A percentile compares a stretch with the other conserved stretches of the same genome.
These are phyloP conservation scores for Mangifera indica DNA, from an alignment of 345 rosid species.

Conservation along the genomic window DNA sequence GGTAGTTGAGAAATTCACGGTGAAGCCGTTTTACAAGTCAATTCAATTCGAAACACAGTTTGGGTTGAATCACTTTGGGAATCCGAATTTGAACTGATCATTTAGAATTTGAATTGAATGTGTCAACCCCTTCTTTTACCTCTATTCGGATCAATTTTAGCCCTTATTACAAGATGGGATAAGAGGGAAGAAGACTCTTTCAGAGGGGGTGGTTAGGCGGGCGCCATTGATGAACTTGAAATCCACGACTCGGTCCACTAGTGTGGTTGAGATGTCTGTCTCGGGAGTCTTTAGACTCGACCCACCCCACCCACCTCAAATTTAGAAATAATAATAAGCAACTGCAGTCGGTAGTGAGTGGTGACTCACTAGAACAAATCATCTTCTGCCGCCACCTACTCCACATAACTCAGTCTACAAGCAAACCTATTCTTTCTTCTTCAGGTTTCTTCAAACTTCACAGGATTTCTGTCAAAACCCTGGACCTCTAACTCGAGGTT, in stretches of 20 bases:
- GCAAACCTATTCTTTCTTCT: background rate
- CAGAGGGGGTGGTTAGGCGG: background rate
- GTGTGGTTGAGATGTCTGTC: conserved; percentile 6
- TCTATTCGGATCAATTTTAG: too few species aligned
- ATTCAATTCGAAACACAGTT: too few species aligned
- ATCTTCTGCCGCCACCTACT: background rate
- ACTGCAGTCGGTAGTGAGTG: background rate
- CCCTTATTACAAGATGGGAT: too few species aligned
- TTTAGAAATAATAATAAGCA: background rate
- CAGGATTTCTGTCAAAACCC: background rate
- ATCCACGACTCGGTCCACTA: background rate
- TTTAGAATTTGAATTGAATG: too few species aligned
- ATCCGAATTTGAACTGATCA: too few species aligned
- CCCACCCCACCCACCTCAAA: background rate
- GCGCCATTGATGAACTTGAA: conserved; percentile 11
- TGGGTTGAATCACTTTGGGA: too few species aligned
- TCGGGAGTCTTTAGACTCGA: background rate
- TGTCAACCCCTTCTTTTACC: too few species aligned
- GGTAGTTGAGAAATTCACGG: conserved; percentile 7
- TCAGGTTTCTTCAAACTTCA: background rate
- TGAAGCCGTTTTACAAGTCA: background rate
- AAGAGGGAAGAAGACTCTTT: background rate
- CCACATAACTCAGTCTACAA: background rate
- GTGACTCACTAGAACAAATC: background rate
- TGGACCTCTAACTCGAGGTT: too few species aligned